Base-by-base conservation (phyloP, 164 flowering plant genomes). In the Macadamia tetraphylla region DNA sequence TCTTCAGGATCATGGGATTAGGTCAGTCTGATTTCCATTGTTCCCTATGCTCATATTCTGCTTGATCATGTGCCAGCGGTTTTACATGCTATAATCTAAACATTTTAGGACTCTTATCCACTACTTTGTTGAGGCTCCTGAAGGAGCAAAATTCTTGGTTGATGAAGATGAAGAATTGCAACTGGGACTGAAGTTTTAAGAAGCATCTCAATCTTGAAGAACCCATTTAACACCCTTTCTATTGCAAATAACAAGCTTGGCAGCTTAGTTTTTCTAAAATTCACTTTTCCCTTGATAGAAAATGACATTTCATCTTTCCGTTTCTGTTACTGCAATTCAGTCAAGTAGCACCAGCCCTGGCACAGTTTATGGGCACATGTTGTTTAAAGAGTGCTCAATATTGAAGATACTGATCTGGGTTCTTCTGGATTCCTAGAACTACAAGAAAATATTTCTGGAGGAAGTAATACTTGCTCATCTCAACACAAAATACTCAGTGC, bases 241-340 rank as follows among this genome's bases (percentile, higher is more conserved):
- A 67, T 94, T 72, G 89, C 91, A 43, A 86, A 85, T 69, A 94
- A 94, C 78, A 66, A 73, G 58, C 92, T 94, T 78, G 92, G 96
- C 77, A 87, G 97, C 97, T 89, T 68, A 57, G 78, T 78, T 42
- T 67, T 17, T 40, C 29, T 0, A 1, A 13, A 29, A 10, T 53
- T 29, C 43, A 29, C 32, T 23, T 67, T 66, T 64, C 53, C 8
- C 64, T 1, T 55, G 23, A 23, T 23, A 43, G 48, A 43, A 43
- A 43, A 9, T 51, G 3, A 9, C 13, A 15, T 10, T 10, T 10
- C 55, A 51, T 14, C 3, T 51, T 51, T 51, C 17, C 23, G 0
- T 23, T 23, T 23, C 23, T 64, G 29, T 66, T 60, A 43, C 58
- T 32, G 14, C 9, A 15, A 64, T 59, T 10, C 71, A 80, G 84